Conservation (phyloP, 1,139 yeast species). For the Zygoascus hellenicus region DNA sequence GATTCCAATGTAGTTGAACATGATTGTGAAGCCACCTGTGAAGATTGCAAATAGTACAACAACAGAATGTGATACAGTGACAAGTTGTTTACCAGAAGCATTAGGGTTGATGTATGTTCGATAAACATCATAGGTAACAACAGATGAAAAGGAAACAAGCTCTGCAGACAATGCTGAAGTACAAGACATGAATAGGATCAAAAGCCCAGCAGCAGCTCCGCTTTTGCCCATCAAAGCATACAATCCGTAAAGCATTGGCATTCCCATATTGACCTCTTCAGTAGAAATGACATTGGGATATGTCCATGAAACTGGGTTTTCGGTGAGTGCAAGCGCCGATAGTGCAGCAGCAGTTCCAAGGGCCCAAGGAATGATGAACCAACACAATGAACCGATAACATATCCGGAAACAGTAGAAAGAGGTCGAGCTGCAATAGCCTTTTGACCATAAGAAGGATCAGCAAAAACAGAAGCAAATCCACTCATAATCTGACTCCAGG, state of each 20-base stretch:
- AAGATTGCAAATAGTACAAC: constrained; percentile 58
- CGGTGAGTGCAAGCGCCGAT: constrained; percentile 66
- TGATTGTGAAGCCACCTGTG: constrained; percentile 77
- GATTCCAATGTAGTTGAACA: constrained; percentile 70
- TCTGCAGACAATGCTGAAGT: constrained; percentile 60
- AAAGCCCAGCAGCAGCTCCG: constrained; percentile 72
- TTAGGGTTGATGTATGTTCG: constrained; percentile 67
- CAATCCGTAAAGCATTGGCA: constrained; percentile 79
- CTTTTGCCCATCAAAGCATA: constrained; percentile 74
- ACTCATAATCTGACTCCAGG: constrained; percentile 22
- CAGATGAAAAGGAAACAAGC: constrained; percentile 75
- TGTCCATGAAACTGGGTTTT: constrained; percentile 64
- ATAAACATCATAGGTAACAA: constrained; percentile 76
- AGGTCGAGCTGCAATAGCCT: constrained; percentile 81
- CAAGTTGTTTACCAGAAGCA: constrained; percentile 66
- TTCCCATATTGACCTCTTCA: constrained; percentile 67
- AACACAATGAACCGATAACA: constrained; percentile 74
- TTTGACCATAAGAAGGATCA: constrained; percentile 28
- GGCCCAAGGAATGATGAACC: constrained; percentile 84
- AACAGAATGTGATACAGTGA: constrained; percentile 56
- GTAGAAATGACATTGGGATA: constrained; percentile 57
- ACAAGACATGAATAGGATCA: constrained; percentile 72
- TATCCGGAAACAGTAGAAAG: constrained; percentile 80
- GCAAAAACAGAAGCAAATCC: constrained; percentile 28
- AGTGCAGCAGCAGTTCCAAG: constrained; percentile 78